Evolutionary conservation across 2,329 filamentous ascomycete species (phyloP), one percentile per base, ranked within the genome.

Genomic region (Exophiala spinifera): DNA sequence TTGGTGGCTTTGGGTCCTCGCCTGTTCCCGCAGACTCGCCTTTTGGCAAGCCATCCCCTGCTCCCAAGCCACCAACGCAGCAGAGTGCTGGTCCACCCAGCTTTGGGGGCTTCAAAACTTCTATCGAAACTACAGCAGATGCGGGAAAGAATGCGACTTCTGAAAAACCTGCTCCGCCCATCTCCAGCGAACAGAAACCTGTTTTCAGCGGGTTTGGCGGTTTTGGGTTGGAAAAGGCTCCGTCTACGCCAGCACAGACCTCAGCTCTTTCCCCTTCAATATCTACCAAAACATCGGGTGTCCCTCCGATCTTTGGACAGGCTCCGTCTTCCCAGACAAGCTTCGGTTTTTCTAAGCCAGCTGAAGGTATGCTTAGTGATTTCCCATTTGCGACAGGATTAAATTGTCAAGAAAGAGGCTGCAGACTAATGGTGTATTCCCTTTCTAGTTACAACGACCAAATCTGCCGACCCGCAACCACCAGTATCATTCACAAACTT

Each of bases 1-100:
- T 50, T 43, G 44, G 37, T 21, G 33, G 33, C 20, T 57, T 53
- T 49, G 55, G 55, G 25, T 39, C 49, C 17, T 44, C 46, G 17
- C 44, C 37, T 15, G 19, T 23, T 23, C 31, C 46, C 14, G 15
- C 33, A 14, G 23, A 19, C 15, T 46, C 47, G n/a, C 31, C 39
- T 5, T 49, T 54, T 37, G 51, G 43, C 19, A 53, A 57, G 23
- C 33, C 50, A n/a, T 20, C 42, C 25, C 21, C 36, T 25, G 10
- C 40, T 51, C 46, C 28, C 21, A 40, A 44, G 33, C 46, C 25
- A 19, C 25, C 28, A 20, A 17, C 40, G 17, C 46, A 37, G 28
- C 17, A 33, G 15, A 23, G 36, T 13, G 21, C 47, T 31, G 28
- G 28, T 17, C 37, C 46, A 2, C 34, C 43, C 20, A 31, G 42